Evolutionary conservation across 2,329 filamentous ascomycete species (phyloP).

Genomic region (Penicillium corylophilum): DNA sequence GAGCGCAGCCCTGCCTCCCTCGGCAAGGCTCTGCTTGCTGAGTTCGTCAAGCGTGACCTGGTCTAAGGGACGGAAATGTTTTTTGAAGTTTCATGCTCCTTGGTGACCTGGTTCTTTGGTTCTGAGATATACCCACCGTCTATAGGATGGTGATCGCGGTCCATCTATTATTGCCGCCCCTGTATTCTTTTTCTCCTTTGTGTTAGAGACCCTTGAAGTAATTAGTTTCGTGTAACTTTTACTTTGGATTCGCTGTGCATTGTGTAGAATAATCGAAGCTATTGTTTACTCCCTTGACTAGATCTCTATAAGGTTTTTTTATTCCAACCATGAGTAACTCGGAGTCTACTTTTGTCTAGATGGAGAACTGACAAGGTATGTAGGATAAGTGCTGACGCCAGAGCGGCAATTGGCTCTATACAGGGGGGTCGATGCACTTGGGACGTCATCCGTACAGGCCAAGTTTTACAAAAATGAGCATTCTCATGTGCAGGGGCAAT

Average conservation of each 20-base stretch:
- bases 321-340: too few species aligned
- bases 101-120: constrained; percentile 18
- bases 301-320: not conserved
- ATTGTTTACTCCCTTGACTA: not conserved
- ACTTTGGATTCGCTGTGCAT: not conserved
- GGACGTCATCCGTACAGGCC: too few species aligned
- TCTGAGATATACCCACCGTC: constrained; percentile 23
- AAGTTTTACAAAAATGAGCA: too few species aligned
- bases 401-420: too few species aligned
- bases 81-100: constrained; percentile 16
- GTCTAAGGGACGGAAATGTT: constrained; percentile 59
- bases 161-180: constrained; percentile 22
- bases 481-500: too few species aligned
- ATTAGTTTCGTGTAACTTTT: constrained; percentile 33
- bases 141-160: constrained; percentile 21
- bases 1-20: constrained; percentile 90
- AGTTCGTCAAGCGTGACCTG: constrained; percentile 95
- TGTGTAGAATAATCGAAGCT: not conserved
- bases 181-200: constrained; percentile 32
- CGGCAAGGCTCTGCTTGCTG: constrained; percentile 88
- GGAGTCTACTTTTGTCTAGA: too few species aligned
- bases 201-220: constrained; percentile 39
- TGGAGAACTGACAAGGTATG: too few species aligned
- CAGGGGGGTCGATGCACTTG: too few species aligned
- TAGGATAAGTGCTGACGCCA: too few species aligned